Evolutionary conservation across 2,329 filamentous ascomycete genomes (phyloP).

Genomic region (Aaosphaeria arxii): DNA sequence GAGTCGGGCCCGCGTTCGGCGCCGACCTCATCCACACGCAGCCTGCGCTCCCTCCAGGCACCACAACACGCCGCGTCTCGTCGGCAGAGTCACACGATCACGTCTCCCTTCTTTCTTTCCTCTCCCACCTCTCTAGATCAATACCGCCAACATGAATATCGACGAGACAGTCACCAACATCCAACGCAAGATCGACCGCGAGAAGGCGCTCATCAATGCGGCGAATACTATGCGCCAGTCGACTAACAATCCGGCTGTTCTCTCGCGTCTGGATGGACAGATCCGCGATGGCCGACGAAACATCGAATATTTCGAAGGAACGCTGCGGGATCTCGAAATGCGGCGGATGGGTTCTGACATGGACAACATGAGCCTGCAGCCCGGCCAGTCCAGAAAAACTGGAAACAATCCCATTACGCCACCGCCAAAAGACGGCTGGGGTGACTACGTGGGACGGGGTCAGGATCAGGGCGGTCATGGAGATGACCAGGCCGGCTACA

Average conservation of each 20-base stretch:
- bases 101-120: constrained; percentile 17
- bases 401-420: constrained; percentile 46
- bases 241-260: constrained; percentile 88
- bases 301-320: constrained; percentile 93
- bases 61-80: constrained; percentile 16
- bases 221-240: constrained; percentile 94
- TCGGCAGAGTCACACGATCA: constrained; percentile 17
- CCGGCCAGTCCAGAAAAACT: constrained; percentile 38
- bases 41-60: constrained; percentile 24
- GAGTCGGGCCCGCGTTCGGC: constrained; percentile 22
- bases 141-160: constrained; percentile 53
- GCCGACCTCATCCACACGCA: constrained; percentile 14
- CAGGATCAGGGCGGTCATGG: constrained; percentile 64
- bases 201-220: constrained; percentile 91
- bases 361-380: constrained; percentile 62
- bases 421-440: constrained; percentile 68
- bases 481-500: constrained; percentile 52
- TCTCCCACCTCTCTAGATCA: constrained; percentile 13
- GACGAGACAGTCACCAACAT: constrained; percentile 73
- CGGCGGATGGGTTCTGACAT: constrained; percentile 69
- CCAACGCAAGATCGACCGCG: constrained; percentile 94
- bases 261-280: constrained; percentile 86
- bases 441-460: constrained; percentile 46
- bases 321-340: constrained; percentile 82
- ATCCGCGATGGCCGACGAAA: constrained; percentile 92